phyloP scores from a whole-genome alignment of 2,329 filamentous ascomycete genomes.

The Karstenula rhodostoma region DNA sequence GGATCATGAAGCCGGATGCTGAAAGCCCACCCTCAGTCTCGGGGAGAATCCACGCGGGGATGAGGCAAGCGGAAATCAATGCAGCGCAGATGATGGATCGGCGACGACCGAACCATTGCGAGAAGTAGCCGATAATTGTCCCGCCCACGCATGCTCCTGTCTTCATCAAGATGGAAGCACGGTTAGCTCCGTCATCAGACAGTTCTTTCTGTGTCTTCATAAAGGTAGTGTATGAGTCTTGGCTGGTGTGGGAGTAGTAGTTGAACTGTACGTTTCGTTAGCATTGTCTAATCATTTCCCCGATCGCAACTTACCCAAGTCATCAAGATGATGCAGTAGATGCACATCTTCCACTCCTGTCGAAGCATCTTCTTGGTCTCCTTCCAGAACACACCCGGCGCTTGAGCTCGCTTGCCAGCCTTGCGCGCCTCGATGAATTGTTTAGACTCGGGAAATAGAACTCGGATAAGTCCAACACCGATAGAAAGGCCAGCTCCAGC shows the following conservation, averaged over 20 bases:
- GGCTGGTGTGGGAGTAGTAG: slow-evolving; percentile 77
- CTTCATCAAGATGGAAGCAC: slow-evolving; percentile 85
- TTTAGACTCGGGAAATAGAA: slow-evolving; percentile 75
- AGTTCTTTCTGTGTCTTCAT: slow-evolving; percentile 78
- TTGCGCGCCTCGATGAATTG: slow-evolving; percentile 77
- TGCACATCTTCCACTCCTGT: slow-evolving; percentile 77
- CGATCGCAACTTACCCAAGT: slow-evolving; percentile 59
- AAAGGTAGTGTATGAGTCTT: slow-evolving; percentile 84
- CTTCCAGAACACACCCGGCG: slow-evolving; percentile 67
- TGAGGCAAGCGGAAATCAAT: slow-evolving; percentile 67
- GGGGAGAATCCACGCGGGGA: slow-evolving; percentile 76
- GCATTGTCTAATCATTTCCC: neutral
- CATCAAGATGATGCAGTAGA: slow-evolving; percentile 83
- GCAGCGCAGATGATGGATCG: slow-evolving; percentile 70
- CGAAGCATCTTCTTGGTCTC: slow-evolving; percentile 74
- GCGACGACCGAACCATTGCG: slow-evolving; percentile 78
- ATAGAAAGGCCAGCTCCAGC: slow-evolving; percentile 73
- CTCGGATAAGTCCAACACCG: slow-evolving; percentile 71
- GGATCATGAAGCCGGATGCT: slow-evolving; percentile 72
- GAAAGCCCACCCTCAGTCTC: slow-evolving; percentile 67
- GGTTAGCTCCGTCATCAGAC: slow-evolving; percentile 67
- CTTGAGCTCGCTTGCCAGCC: slow-evolving; percentile 60
- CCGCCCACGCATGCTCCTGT: slow-evolving; percentile 78
- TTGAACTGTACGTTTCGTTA: slow-evolving; percentile 52
- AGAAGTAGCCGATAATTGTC: slow-evolving; percentile 75